phyloP scores from a whole-genome alignment of 2,329 filamentous ascomycete genomes.

The Westerdykella ornata region DNA sequence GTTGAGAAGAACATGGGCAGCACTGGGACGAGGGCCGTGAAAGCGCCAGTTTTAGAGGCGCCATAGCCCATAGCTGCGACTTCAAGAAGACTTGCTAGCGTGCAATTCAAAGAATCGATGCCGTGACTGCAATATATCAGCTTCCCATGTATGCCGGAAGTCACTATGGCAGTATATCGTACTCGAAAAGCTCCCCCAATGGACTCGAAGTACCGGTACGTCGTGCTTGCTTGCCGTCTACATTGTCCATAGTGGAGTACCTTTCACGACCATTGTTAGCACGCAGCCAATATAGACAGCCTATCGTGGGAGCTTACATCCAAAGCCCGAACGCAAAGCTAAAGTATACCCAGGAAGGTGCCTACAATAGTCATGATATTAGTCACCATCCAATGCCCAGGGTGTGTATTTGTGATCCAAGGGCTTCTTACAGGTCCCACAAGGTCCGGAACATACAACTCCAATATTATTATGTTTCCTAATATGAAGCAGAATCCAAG shows the following conservation, averaged over 20 bases:
- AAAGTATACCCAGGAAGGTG: slow-evolving; percentile 86
- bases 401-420: neutral
- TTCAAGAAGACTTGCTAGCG: slow-evolving; percentile 81
- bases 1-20: slow-evolving; percentile 99
- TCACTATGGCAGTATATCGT: slow-evolving; percentile 26
- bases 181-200: slow-evolving; percentile 92
- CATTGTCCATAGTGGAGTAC: slow-evolving; percentile 97
- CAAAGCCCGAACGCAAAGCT: slow-evolving; percentile 93
- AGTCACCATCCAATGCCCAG: neutral
- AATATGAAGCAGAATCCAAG: slow-evolving; percentile 93
- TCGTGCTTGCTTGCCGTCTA: slow-evolving; percentile 95
- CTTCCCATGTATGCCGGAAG: slow-evolving; percentile 5
- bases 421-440: slow-evolving; percentile 67
- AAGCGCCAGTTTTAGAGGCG: slow-evolving; percentile 73
- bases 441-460: slow-evolving; percentile 80
- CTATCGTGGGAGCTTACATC: slow-evolving; percentile 54
- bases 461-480: slow-evolving; percentile 67
- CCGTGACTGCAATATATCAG: slow-evolving; percentile 58
- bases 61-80: slow-evolving; percentile 91
- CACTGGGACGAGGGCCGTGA: slow-evolving; percentile 85
- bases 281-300: neutral
- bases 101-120: slow-evolving; percentile 97
- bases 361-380: slow-evolving; percentile 44
- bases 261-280: slow-evolving; percentile 26
- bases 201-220: slow-evolving; percentile 92